Percentiles rank a stretch among this genome's conserved stretches.
Evolutionary conservation across 2,329 filamentous ascomycete species (phyloP).

Genomic region (Cryphonectria radicalis): DNA sequence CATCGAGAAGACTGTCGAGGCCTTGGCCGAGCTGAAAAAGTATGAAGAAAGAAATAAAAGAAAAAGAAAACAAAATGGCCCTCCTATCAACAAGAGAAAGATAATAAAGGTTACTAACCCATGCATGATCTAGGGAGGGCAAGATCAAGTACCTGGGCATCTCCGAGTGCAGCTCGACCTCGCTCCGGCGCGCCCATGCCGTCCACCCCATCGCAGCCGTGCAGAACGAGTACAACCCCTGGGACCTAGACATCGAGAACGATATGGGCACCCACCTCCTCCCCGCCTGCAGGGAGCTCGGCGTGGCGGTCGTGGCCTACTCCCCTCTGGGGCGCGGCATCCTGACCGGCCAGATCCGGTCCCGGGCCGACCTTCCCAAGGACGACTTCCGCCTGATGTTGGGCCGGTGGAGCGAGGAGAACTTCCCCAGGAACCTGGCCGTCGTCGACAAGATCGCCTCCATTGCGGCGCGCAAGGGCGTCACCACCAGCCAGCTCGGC

Average conservation of each 20-base stretch:
- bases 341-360: slow-evolving; percentile 53
- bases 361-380: slow-evolving; percentile 50
- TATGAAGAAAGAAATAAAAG: slow-evolving; percentile 22
- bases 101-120: not conserved
- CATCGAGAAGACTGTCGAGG: slow-evolving; percentile 54
- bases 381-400: slow-evolving; percentile 51
- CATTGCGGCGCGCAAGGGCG: slow-evolving; percentile 56
- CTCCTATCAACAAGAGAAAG: not conserved
- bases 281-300: slow-evolving; percentile 59
- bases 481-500: slow-evolving; percentile 54
- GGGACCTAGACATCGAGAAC: slow-evolving; percentile 62
- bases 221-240: slow-evolving; percentile 60
- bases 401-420: slow-evolving; percentile 55
- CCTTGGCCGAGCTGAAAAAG: slow-evolving; percentile 51
- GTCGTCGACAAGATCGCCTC: slow-evolving; percentile 55
- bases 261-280: slow-evolving; percentile 51
- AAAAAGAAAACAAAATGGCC: slow-evolving; percentile 21
- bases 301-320: slow-evolving; percentile 60
- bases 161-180: slow-evolving; percentile 53
- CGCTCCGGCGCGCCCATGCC: slow-evolving; percentile 54
- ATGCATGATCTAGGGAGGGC: slow-evolving; percentile 46
- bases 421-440: slow-evolving; percentile 59
- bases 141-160: slow-evolving; percentile 63
- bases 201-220: slow-evolving; percentile 54
- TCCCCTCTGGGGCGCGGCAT: slow-evolving; percentile 65